Percentiles rank a stretch among this genome's conserved stretches.
phyloP scores from a whole-genome alignment of 2,329 filamentous ascomycete species.

The Colletotrichum sublineola region DNA sequence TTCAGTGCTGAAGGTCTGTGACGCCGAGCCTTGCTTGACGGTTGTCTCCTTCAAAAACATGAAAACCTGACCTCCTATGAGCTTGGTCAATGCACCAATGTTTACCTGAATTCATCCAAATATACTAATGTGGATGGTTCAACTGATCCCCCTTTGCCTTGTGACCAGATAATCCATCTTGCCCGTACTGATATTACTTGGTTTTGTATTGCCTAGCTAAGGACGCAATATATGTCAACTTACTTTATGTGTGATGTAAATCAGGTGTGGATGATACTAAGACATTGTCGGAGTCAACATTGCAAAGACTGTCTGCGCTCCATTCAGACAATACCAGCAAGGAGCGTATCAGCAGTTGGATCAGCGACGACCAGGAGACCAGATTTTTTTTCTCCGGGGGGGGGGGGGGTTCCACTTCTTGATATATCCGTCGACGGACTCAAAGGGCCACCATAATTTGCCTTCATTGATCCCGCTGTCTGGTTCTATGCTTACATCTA shows the following conservation, averaged over 20 bases:
- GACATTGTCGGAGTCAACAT: no score
- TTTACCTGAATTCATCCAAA: not conserved
- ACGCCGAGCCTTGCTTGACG: not conserved
- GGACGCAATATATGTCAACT: no score
- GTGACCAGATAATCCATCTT: not conserved
- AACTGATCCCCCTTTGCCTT: not conserved
- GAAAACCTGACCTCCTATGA: no score
- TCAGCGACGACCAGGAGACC: not conserved
- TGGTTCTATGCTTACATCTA: no score
- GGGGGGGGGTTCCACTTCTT: not conserved
- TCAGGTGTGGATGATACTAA: no score
- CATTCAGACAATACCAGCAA: not conserved
- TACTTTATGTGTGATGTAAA: no score
- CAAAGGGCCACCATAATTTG: not conserved
- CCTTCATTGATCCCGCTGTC: not conserved
- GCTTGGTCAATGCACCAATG: rapidly evolving
- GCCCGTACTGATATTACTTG: not conserved
- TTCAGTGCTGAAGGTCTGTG: not conserved
- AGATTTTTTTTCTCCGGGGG: no score
- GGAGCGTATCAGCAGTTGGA: not conserved
- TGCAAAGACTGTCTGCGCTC: not conserved
- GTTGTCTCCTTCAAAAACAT: not conserved
- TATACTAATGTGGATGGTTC: not conserved
- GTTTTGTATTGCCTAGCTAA: not conserved
- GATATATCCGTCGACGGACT: not conserved